Evolutionary conservation across 768 basidiomycete genomes (phyloP), one percentile per base, ranked within the genome.

Genomic region (Amylocystis lapponica): DNA sequence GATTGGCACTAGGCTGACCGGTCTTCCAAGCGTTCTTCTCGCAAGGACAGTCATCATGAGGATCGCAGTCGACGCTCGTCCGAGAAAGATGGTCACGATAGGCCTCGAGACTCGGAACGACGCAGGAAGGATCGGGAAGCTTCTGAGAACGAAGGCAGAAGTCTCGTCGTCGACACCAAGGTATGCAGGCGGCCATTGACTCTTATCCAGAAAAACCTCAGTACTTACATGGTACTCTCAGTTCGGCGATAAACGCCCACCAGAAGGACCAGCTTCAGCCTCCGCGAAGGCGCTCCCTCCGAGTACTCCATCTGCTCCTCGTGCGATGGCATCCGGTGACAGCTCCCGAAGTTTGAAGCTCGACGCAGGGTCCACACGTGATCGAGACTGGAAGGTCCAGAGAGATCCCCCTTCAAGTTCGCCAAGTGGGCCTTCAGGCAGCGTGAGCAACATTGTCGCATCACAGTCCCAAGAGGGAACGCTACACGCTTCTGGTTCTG

Each of bases 11-110:
- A 88, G 85, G 64, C 78, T 47, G 87, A 90, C 39, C 77, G 87
- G 51, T 72, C 74, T 26, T 75, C 81, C n/a, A 90, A 90, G 61
- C 81, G 87, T n/a, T 76, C 78, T 46, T 83, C 86, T 45, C 79
- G 87, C 37, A 86, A 85, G 57, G 86, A 88, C 3, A 64, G 76
- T 23, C 83, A 86, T 55, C 78, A 86, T 37, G 87, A 89, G 43
- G 86, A 89, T 29, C 74, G 86, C 27, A 66, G 66, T 49, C 78
- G 86, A 21, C 77, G 86, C 40, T 68, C 69, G 12, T 66, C 69
- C 11, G 86, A 87, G 33, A 86, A 86, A 58, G 85, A 87, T 35
- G 60, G 70, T 21, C 76, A 80, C 46, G 84, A 86, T 23, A 73
- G 83, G 36, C 67, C 63, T 22, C 76, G 83, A 42, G 86, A 89